A percentile compares a stretch with the other conserved stretches of the same genome.
Evolutionary conservation across 345 rosid species (phyloP).

Genomic region (Salix brachista): DNA sequence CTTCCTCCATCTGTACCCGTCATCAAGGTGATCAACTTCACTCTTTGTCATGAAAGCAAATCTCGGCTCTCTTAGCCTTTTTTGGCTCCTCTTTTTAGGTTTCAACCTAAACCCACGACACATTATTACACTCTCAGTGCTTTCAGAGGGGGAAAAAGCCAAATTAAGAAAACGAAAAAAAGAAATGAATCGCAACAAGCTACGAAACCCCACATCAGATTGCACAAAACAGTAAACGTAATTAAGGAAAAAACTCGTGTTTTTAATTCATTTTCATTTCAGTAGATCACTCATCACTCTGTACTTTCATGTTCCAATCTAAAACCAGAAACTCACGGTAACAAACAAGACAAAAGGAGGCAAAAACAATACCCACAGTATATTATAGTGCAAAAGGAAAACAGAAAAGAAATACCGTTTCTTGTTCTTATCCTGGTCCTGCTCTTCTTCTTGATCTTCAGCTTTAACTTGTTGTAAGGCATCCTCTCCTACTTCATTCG

Average conservation of each 20-base stretch:
- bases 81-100: conserved; percentile 79
- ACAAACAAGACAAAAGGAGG: neutral
- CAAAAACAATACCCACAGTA: neutral
- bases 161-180: too few relatives aligned
- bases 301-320: neutral
- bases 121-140: conserved; percentile 9
- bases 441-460: conserved; percentile 33
- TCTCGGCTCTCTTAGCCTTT: conserved; percentile 74
- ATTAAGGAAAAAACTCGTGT: neutral
- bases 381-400: neutral
- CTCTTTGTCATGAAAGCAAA: conserved; percentile 97
- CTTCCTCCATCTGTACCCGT: conserved; percentile 95
- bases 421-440: conserved; percentile 59
- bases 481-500: conserved; percentile 57
- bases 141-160: neutral
- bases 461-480: conserved; percentile 5
- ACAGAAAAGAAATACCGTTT: conserved; percentile 44
- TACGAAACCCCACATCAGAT: neutral
- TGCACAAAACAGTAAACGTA: neutral
- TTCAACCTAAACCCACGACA: conserved; percentile 56
- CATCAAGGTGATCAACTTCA: conserved; percentile 92
- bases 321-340: neutral
- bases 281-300: neutral
- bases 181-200: too few relatives aligned
- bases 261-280: neutral